Base-by-base conservation (phyloP, 2,329 filamentous ascomycete species). In the Sporothrix brasiliensis region DNA sequence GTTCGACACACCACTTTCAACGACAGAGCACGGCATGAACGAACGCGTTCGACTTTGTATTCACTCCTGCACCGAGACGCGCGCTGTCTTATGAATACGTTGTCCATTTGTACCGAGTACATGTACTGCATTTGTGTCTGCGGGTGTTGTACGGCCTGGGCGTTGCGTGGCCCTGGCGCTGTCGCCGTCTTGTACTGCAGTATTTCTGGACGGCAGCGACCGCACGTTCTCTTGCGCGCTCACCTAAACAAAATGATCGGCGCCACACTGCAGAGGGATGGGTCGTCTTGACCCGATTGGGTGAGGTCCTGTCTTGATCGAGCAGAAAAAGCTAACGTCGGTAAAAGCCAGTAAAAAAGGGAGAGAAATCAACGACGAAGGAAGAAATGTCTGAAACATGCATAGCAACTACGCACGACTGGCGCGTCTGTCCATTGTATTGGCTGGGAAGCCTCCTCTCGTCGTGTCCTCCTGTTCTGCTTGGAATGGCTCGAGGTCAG, bases 201-300 rank as follows among this genome's bases (percentile, higher is more conserved):
- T 30, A 30, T 30, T 53, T 21, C 7, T 53, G 19, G n/a, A 34
- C 34, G 34, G 34, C 34, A 34, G 34, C 34, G 34, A 24, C 1
- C 39, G 6, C 30, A 41, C 11, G 39, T 21, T 60, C 47, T 49
- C 47, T 5, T 16, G 16, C 47, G 34, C 61, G 24, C 61, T 44
- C 34, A 50, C 61, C 47, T 19, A 27, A 21, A 47, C 39, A 63
- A 63, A 27, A 19, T 47, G 58, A 63, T 63, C 39, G 39, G 39
- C 58, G 2, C n/a, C 19, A 39, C 58, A 63, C 58, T 63, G 58
- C 58, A 39, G 58, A 61, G 58, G 58, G 39, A 61, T 47, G 58
- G 58, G 58, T 14, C 11, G 58, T 44, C 56, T 63, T 63, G 39
- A 3, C 58, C 58, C 21, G 21, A 63, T 63, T 27, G 39, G 58